Conservation (phyloP, 1,284 basidiomycete species). For the Microstroma glucosiphilum region DNA sequence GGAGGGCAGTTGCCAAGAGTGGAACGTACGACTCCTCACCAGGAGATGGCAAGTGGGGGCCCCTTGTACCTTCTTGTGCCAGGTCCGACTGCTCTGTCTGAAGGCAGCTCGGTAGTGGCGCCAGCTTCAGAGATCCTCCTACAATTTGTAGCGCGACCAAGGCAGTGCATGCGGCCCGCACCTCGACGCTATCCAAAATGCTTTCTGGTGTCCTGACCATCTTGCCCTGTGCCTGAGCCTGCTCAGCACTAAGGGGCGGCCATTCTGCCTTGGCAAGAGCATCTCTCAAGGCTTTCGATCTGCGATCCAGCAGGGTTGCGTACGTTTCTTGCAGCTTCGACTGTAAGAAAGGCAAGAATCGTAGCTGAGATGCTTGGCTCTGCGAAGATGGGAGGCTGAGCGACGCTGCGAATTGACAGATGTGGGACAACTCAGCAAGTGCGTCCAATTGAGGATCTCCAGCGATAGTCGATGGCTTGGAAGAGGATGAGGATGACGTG, state of each 20-base stretch:
- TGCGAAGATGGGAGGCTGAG: not conserved
- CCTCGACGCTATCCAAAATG: not conserved
- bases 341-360: constrained; percentile 24
- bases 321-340: constrained; percentile 26
- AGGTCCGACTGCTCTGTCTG: constrained; percentile 16
- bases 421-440: constrained; percentile 11
- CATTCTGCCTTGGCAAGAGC: constrained; percentile 25
- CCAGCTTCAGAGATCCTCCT: constrained; percentile 23
- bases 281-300: constrained; percentile 15
- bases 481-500: too few species aligned
- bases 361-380: not conserved
- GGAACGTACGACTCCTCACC: constrained; percentile 43
- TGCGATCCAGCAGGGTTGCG: constrained; percentile 16
- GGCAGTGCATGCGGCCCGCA: constrained; percentile 25
- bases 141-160: constrained; percentile 34
- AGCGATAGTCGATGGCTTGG: too few species aligned
- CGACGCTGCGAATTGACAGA: constrained; percentile 15
- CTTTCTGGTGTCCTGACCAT: not conserved
- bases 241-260: constrained; percentile 11
- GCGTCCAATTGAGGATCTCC: too few species aligned
- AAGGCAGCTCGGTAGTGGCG: constrained; percentile 4
- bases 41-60: not conserved
- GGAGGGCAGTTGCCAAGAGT: constrained; percentile 60
- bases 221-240: constrained; percentile 1
- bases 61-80: not conserved